Evolutionary conservation across 768 basidiomycete genomes (phyloP), one percentile per base, ranked within the genome.

Genomic region (Amylocystis lapponica): DNA sequence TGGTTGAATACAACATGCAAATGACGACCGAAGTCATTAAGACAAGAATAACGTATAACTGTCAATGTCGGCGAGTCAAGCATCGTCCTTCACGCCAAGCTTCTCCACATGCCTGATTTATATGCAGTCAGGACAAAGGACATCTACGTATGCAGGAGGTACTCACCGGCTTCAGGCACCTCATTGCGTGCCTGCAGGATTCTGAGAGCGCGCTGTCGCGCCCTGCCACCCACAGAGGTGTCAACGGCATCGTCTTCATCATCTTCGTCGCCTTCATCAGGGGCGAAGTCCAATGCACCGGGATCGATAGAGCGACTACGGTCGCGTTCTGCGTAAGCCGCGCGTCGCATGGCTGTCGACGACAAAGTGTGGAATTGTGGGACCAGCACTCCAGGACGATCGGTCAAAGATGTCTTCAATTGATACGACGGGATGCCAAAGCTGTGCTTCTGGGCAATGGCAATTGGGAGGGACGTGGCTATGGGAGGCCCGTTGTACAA

Each of bases 21-120:
- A 14, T 21, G 14, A 37, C 8, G 27, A 23, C 10, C 2, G 49
- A 29, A 43, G 41, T 32, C 19, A 52, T 55, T 52, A 51, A 43
- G 36, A 40, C 37, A 43, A 48, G 43, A 45, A 39, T 55, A 55
- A 13, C 31, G 29, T 52, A 55, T 26, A 41, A 45, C 30, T 26
- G 33, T 36, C 41, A 27, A 38, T 41, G 27, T 22, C 29, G 39
- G 35, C 25, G 36, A 46, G 41, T 26, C 27, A 40, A 29, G 17
- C 11, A 49, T 29, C 27, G 34, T 33, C 35, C 25, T 20, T 57
- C 47, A 72, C 29, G 80, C 85, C 54, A 89, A 66, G 66, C 86
- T 89, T 54, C 84, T 72, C 85, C 85, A 89, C 85, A 88, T 87
- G 27, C 85, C 81, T 45, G 72, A 74, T 46, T 72, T 74, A 10